A percentile compares a stretch with the other conserved stretches of the same genome.
Evolutionary conservation across 257 asterid genomes (phyloP).

Genomic region (Ilex asprella): DNA sequence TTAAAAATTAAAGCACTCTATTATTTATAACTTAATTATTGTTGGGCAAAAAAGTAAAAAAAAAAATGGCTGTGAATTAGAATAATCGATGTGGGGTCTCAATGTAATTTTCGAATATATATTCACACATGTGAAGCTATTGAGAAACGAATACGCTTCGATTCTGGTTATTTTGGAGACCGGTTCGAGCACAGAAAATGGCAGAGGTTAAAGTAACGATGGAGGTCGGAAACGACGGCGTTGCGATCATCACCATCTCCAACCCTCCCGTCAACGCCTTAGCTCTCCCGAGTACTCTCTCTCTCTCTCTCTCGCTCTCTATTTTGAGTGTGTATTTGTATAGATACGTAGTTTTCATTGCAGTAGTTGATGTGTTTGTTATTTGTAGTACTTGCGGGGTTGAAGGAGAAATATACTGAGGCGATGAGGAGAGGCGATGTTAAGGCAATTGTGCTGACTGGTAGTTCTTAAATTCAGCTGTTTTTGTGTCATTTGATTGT

Average conservation of each 20-base stretch:
- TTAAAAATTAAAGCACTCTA: too few relatives aligned
- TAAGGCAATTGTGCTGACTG: constrained; percentile 71
- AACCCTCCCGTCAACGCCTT: constrained; percentile 94
- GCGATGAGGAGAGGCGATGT: constrained; percentile 76
- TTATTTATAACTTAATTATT: too few relatives aligned
- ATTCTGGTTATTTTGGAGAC: too few relatives aligned
- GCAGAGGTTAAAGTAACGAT: constrained; percentile 44
- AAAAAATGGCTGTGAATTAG: too few relatives aligned
- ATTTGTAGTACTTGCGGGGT: constrained; percentile 57
- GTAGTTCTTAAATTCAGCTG: constrained; percentile 27
- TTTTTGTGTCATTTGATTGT: background rate
- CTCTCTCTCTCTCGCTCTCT: background rate
- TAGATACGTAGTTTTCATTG: background rate
- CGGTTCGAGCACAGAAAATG: constrained; percentile 19
- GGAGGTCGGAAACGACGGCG: constrained; percentile 92
- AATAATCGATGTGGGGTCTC: too few relatives aligned
- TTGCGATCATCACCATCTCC: constrained; percentile 64
- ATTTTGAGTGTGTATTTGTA: too few relatives aligned
- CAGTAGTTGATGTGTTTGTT: background rate
- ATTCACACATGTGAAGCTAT: too few relatives aligned
- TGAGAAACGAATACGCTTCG: too few relatives aligned
- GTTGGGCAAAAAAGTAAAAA: too few relatives aligned
- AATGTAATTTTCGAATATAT: too few relatives aligned
- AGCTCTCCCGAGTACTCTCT: constrained; percentile 46
- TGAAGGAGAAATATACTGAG: constrained; percentile 54